Evolutionary conservation across 2,329 filamentous ascomycete species (phyloP).

Genomic region (Stemphylium lycopersici): DNA sequence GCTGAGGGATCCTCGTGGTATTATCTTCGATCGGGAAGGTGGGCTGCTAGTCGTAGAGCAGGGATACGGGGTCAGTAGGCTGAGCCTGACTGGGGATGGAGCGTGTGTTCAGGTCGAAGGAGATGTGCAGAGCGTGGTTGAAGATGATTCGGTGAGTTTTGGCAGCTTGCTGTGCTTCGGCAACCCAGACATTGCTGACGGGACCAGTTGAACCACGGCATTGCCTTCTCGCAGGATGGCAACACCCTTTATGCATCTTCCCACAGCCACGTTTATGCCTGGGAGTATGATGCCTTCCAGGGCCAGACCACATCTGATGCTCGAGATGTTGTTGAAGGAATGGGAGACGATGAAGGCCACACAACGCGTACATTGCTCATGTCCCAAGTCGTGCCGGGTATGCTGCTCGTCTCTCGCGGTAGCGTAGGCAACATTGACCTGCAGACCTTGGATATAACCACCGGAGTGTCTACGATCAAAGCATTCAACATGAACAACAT

Average conservation of each 20-base stretch:
- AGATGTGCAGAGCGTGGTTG: conserved; percentile 28
- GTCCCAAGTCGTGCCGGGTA: conserved; percentile 59
- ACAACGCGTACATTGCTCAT: conserved; percentile 71
- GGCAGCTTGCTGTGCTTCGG: not conserved
- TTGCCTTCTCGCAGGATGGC: conserved; percentile 57
- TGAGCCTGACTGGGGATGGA: conserved; percentile 44
- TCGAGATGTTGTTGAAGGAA: conserved; percentile 64
- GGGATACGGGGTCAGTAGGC: conserved; percentile 47
- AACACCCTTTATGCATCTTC: conserved; percentile 62
- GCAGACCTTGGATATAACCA: conserved; percentile 56
- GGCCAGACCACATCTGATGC: conserved; percentile 55
- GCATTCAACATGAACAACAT: conserved; percentile 61
- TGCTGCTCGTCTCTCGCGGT: conserved; percentile 70
- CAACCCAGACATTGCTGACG: conserved; percentile 2
- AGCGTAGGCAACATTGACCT: conserved; percentile 68
- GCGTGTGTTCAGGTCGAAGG: conserved; percentile 39
- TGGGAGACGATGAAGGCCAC: conserved; percentile 64
- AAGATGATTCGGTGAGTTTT: conserved; percentile 37
- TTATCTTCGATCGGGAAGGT: conserved; percentile 56
- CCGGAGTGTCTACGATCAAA: conserved; percentile 71
- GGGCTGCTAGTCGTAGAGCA: conserved; percentile 58
- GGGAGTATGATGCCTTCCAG: conserved; percentile 66
- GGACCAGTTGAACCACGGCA: conserved; percentile 57
- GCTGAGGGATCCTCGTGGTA: conserved; percentile 53
- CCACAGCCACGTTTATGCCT: conserved; percentile 64